phyloP scores from a whole-genome alignment of 768 basidiomycete genomes.

The Pisolithus orientalis region DNA sequence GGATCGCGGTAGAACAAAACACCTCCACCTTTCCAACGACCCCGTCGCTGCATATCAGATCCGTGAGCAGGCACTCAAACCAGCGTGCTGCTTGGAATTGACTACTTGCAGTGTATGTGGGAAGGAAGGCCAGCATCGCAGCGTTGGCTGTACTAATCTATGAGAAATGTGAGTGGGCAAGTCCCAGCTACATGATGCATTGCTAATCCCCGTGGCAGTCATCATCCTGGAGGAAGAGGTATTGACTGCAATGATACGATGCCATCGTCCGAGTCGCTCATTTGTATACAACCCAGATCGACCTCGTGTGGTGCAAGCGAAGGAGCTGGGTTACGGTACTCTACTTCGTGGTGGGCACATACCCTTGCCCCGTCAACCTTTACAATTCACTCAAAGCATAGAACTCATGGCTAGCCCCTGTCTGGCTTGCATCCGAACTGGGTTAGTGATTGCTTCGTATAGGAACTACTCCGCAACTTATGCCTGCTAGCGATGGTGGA shows the following conservation, averaged over 20 bases:
- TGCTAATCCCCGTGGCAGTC: not conserved
- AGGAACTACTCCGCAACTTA: not conserved
- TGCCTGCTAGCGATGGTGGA: not conserved
- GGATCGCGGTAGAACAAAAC: no score
- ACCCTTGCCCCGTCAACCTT: not conserved
- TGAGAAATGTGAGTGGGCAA: conserved; percentile 2
- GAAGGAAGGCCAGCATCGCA: conserved; percentile 5
- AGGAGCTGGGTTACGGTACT: conserved; percentile 8
- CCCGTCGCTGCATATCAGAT: conserved; percentile 7
- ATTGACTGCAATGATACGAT: not conserved
- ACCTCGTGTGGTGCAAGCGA: conserved; percentile 6
- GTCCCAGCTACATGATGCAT: not conserved
- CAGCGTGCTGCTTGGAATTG: not conserved
- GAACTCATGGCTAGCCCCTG: conserved; percentile 4
- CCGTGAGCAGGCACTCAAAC: not conserved
- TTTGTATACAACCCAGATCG: conserved; percentile 1
- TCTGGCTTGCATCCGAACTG: conserved; percentile 3
- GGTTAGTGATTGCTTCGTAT: not conserved
- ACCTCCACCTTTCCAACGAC: not conserved
- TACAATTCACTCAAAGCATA: not conserved
- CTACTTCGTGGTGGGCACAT: conserved; percentile 5
- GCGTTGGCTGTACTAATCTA: conserved; percentile 9
- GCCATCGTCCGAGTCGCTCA: not conserved
- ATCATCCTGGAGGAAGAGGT: conserved; percentile 7
- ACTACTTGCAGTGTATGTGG: conserved; percentile 2